Conservation (phyloP, 2,329 filamentous ascomycete genomes). For the Coleophoma crateriformis region DNA sequence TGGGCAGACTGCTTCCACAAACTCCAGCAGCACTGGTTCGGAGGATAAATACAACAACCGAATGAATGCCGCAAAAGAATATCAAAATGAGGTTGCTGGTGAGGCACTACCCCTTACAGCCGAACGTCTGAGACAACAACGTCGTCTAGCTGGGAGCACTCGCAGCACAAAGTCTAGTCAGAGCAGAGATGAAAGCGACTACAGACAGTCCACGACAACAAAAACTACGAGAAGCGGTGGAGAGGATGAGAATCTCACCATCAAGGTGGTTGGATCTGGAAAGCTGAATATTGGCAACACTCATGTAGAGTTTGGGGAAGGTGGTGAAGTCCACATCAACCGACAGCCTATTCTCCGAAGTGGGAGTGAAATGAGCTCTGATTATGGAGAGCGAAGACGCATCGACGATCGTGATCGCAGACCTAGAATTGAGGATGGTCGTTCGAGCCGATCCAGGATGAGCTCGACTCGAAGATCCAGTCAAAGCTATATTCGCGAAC, state of each 20-base stretch:
- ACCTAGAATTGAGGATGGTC: constrained; percentile 12
- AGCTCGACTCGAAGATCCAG: constrained; percentile 7
- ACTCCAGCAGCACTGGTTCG: constrained; percentile 25
- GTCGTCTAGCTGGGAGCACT: constrained; percentile 39
- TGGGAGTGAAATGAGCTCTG: constrained; percentile 46
- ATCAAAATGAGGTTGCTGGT: constrained; percentile 48
- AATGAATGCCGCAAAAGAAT: constrained; percentile 30
- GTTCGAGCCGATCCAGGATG: constrained; percentile 13
- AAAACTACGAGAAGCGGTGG: constrained; percentile 44
- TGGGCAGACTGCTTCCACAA: constrained; percentile 12
- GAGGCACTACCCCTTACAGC: constrained; percentile 45
- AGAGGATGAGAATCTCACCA: constrained; percentile 54
- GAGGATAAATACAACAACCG: constrained; percentile 32
- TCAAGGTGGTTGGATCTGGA: constrained; percentile 52
- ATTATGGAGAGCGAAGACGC: constrained; percentile 15
- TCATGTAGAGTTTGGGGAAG: constrained; percentile 48
- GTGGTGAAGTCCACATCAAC: constrained; percentile 54
- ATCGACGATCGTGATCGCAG: constrained; percentile 18
- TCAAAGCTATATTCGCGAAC: constrained; percentile 15
- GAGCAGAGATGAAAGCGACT: constrained; percentile 60
- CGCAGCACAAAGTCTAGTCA: constrained; percentile 52
- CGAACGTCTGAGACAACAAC: constrained; percentile 43
- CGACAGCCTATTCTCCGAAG: constrained; percentile 30
- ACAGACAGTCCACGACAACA: constrained; percentile 55
- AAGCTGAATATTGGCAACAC: constrained; percentile 49